Conservation (phyloP, 164 flowering plant species). For the Annona squamosa region DNA sequence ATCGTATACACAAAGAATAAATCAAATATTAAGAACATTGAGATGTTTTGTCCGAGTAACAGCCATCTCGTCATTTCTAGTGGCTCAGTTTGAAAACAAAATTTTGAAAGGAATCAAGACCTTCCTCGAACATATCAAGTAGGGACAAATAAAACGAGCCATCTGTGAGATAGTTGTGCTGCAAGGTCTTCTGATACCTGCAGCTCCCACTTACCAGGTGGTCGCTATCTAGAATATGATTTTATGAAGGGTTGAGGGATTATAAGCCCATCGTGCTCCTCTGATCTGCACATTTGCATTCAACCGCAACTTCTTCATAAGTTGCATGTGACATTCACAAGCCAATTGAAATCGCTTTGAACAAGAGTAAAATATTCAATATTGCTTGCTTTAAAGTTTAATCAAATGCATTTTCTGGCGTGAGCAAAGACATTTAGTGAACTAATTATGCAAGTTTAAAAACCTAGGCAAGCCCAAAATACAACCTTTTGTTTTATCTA, state of each 20-base stretch:
- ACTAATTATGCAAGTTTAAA: too few species aligned
- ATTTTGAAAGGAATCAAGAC: slow-evolving; percentile 22
- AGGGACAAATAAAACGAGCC: slow-evolving; percentile 84
- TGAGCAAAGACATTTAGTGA: too few species aligned
- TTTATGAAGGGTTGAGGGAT: slow-evolving; percentile 38
- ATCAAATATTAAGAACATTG: background rate
- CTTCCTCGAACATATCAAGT: slow-evolving; percentile 85
- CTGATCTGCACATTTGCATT: slow-evolving; percentile 15
- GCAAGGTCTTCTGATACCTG: slow-evolving; percentile 45
- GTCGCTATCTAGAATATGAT: slow-evolving; percentile 43
- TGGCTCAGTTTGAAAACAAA: too few species aligned
- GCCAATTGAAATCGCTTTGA: too few species aligned
- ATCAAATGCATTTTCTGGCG: too few species aligned
- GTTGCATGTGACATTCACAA: too few species aligned
- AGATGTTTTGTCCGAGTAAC: background rate
- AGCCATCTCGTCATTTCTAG: too few species aligned
- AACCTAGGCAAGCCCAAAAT: too few species aligned
- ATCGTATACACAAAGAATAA: slow-evolving; percentile 31
- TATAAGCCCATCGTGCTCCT: slow-evolving; percentile 19
- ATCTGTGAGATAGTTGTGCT: slow-evolving; percentile 36
- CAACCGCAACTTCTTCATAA: background rate
- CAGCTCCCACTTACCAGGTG: slow-evolving; percentile 58
- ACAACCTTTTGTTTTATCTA: too few species aligned
- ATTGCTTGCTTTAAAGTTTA: too few species aligned
- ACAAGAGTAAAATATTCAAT: too few species aligned